Conservation (phyloP, 257 asterid genomes). For the Solanum clarkiae region DNA sequence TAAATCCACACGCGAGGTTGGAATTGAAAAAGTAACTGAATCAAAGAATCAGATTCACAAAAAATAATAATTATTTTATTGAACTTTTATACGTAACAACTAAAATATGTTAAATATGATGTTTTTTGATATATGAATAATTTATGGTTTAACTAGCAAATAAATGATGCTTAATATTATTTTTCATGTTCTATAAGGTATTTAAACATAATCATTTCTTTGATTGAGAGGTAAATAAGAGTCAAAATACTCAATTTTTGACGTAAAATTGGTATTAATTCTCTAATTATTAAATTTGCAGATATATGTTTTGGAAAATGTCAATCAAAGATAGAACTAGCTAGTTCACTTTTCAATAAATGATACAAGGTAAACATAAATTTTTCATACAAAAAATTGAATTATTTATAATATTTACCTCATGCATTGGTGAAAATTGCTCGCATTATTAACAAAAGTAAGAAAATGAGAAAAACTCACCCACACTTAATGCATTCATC, state of each 20-base stretch:
- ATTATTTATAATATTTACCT: neutral
- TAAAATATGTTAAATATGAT: neutral
- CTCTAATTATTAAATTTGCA: neutral
- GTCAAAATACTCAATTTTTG: neutral
- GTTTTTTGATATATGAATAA: too few relatives aligned
- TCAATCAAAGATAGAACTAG: neutral
- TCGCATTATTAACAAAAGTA: neutral
- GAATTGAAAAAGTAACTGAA: too few relatives aligned
- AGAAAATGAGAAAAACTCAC: neutral
- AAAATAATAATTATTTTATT: neutral
- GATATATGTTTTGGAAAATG: neutral
- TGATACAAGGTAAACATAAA: neutral
- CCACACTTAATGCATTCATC: neutral
- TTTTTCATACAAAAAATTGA: neutral
- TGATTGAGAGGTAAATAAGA: neutral
- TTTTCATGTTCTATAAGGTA: neutral
- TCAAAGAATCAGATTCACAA: too few relatives aligned
- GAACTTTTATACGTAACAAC: neutral
- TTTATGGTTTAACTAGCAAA: too few relatives aligned
- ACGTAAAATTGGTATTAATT: neutral
- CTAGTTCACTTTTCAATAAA: neutral
- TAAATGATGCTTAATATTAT: neutral
- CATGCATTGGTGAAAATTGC: neutral
- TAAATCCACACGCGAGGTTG: too few relatives aligned
- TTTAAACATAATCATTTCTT: neutral